Base-by-base conservation (phyloP, 768 basidiomycete species). In the Leccinum subgranulosum region DNA sequence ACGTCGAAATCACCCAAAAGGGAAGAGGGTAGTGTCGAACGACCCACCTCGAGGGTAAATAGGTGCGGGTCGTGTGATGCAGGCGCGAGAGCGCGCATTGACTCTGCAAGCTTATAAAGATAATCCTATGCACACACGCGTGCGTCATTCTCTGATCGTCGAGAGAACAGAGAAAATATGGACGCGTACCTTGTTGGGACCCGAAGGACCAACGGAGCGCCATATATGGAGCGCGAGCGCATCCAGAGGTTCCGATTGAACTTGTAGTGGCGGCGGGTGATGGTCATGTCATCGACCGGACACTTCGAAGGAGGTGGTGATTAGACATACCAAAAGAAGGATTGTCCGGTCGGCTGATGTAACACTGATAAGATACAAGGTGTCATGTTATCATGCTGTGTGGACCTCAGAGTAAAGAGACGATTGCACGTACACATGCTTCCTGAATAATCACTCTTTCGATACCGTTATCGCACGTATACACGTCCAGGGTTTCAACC, bases 321-420 rank as follows among this genome's bases (percentile, higher is more conserved):
- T 45, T 27, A 34, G 21, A 47, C 84, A 50, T 60, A 94, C 93
- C 78, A 69, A 98, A 96, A 0, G 92, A 92, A 0, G 92, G 91
- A 61, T 95, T 95, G 62, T 90, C 85, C n/a, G 84, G 83, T 39
- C 83, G 80, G 2, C 94, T 94, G 14, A 96, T 89, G 70, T 95
- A 98, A 55, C 92, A 90, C 84, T 91, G 39, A 19, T 14, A 15
- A 12, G 53, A 4, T 27, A 8, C n/a, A n/a, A 39, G 15, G 21
- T 14, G 19, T 54, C 3, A 53, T n/a, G 28, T 51, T 19, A 51
- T 54, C 47, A 41, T 4, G 3, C 41, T 1, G 25, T 28, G 9
- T 6, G 12, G 21, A 34, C 15, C 15, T 34, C 14, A 48, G 10
- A 45, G 23, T 8, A 28, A 27, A 49, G 3, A 34, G 19, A 4